Evolutionary conservation across 2,329 filamentous ascomycete genomes (phyloP).

Genomic region (Fusarium oxysporum): DNA sequence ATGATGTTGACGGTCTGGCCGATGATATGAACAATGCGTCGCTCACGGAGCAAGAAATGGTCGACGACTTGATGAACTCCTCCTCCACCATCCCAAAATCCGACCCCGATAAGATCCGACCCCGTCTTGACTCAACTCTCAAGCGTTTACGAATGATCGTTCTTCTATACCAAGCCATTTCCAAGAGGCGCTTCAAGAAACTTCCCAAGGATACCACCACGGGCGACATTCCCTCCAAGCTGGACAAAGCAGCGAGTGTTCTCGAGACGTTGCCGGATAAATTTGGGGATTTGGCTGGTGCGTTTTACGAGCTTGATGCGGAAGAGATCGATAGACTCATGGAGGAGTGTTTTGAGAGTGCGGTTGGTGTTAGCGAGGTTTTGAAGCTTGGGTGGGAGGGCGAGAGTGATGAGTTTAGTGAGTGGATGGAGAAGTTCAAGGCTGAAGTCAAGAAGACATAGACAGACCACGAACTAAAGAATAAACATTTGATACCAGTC

Average conservation of each 20-base stretch:
- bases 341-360: constrained; percentile 69
- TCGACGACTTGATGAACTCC: constrained; percentile 76
- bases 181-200: constrained; percentile 76
- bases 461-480: not conserved
- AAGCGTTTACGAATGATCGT: constrained; percentile 75
- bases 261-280: constrained; percentile 72
- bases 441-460: constrained; percentile 60
- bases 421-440: constrained; percentile 75
- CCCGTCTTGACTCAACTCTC: constrained; percentile 72
- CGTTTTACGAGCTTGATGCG: constrained; percentile 77
- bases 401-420: constrained; percentile 78
- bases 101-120: constrained; percentile 72
- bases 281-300: constrained; percentile 76
- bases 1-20: constrained; percentile 57
- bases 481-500: constrained; percentile 40
- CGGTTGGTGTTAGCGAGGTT: constrained; percentile 66
- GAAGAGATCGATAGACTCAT: constrained; percentile 68
- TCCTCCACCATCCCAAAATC: constrained; percentile 70
- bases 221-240: constrained; percentile 51
- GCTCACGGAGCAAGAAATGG: constrained; percentile 63
- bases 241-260: constrained; percentile 68
- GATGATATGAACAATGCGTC: constrained; percentile 48
- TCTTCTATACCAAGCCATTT: constrained; percentile 75
- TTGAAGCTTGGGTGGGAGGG: constrained; percentile 72
- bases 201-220: constrained; percentile 55